Evolutionary conservation across 257 asterid species (phyloP).

Genomic region (Perilla frutescens): DNA sequence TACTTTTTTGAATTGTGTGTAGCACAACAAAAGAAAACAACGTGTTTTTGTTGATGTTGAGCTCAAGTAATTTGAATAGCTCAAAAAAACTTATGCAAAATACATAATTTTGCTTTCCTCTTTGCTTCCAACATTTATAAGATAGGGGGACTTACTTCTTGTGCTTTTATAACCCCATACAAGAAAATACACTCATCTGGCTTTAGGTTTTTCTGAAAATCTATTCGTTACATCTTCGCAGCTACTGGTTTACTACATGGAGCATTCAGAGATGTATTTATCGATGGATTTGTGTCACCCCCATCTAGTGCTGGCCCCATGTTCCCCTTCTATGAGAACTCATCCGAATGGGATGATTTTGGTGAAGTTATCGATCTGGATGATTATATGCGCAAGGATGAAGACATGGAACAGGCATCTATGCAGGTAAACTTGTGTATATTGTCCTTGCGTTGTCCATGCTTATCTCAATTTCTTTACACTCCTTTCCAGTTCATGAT

Average conservation of each 20-base stretch:
- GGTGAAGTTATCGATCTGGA: conserved; percentile 97
- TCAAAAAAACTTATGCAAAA: conserved; percentile 5
- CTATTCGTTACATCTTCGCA: conserved; percentile 44
- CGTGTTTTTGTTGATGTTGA: background rate
- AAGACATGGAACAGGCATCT: conserved; percentile 65
- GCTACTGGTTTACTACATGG: conserved; percentile 65
- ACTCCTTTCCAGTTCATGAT: conserved; percentile 10
- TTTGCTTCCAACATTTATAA: conserved; percentile 21
- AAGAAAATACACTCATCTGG: conserved; percentile 3
- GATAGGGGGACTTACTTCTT: conserved; percentile 13
- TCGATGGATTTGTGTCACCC: conserved; percentile 88
- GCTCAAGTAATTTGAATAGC: conserved; percentile 20
- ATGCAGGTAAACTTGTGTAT: conserved; percentile 59
- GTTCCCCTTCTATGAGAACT: conserved; percentile 81
- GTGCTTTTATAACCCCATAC: conserved; percentile 23
- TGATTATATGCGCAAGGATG: conserved; percentile 81
- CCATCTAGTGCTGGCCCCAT: conserved; percentile 82
- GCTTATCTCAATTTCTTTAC: conserved; percentile 9
- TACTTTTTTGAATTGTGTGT: background rate
- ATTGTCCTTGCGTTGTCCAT: conserved; percentile 25
- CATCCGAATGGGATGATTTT: conserved; percentile 95
- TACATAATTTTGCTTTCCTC: background rate
- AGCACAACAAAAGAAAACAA: background rate
- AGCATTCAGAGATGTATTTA: conserved; percentile 79
- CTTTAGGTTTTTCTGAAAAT: conserved; percentile 13